Base-by-base conservation (phyloP, 495 filamentous ascomycete genomes). In the Xylaria flabelliformis region DNA sequence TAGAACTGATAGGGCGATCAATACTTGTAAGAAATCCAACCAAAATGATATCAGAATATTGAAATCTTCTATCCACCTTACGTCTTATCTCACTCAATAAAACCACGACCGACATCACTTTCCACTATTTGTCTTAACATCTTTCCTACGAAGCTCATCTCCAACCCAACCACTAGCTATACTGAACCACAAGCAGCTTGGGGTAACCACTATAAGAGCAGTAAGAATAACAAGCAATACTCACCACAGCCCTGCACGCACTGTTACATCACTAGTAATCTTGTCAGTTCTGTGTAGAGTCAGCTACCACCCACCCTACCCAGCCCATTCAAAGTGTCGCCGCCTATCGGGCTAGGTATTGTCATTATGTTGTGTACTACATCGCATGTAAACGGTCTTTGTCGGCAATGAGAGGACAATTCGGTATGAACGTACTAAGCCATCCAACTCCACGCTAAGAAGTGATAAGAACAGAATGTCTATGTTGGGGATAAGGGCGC, bases 231-330 rank as follows among this genome's bases (percentile, higher is more conserved):
- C 24, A 56, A 56, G 34, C 58, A n/a, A 36, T 19, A 19, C 29
- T 29, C 2, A 61, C 17, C 15, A 59, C 55, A 34, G 15, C 15
- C 15, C 29, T 36, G 55, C 13, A 59, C n/a, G 39, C 39, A 39
- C 58, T 29, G 58, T 61, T 39, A 39, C 58, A 61, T 61, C 32
- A 61, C 32, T 61, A 61, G 58, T 61, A 61, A 61, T 61, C 34
- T 12, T 32, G 1, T 21, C 13, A 29, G 15, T 29, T 34, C 6
- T 4, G 21, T 9, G 32, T 19, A 39, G 21, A 39, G 58, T 61
- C 58, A 39, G 58, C 32, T 61, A 12, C 58, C 58, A 61, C 34
- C 58, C 58, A 61, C 34, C 32, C 58, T 61, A 39, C 34, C 34
- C 58, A 61, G 1, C 13, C 6, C 13, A 36, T 36, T 8, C 26